Percentiles rank a stretch among this genome's conserved stretches.
phyloP scores from a whole-genome alignment of 148 eudicot species.

The Chenopodium berlandieri region DNA sequence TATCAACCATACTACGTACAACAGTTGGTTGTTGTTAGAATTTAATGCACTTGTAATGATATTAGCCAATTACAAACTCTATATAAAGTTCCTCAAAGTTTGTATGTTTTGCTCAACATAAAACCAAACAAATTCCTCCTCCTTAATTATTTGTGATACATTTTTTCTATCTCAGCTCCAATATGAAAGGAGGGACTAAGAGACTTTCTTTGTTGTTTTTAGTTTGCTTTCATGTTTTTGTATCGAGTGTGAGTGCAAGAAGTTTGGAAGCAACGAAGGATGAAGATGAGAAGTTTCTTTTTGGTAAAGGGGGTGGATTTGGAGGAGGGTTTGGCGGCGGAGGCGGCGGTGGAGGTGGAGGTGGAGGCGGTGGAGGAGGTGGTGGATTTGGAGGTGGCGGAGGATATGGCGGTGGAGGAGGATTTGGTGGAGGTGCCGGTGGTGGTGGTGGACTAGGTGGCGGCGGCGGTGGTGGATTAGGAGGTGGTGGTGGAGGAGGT shows the following conservation, averaged over 20 bases:
- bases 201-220: conserved; percentile 36
- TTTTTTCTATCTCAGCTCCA: background rate
- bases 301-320: conserved; percentile 34
- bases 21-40: conserved; percentile 26
- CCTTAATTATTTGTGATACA: background rate
- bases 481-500: conserved; percentile 26
- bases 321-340: conserved; percentile 33
- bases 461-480: conserved; percentile 14
- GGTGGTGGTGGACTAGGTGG: conserved; percentile 18
- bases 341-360: conserved; percentile 21
- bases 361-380: conserved; percentile 18
- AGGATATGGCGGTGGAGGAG: background rate
- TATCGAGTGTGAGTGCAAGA: conserved; percentile 28
- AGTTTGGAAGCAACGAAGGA: conserved; percentile 11
- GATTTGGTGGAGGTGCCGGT: conserved; percentile 19
- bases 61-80: conserved; percentile 8
- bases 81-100: conserved; percentile 21
- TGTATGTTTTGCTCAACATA: conserved; percentile 3
- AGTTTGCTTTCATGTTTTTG: conserved; percentile 36
- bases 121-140: background rate
- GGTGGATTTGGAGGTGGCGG: conserved; percentile 19
- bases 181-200: conserved; percentile 32
- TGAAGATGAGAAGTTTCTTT: conserved; percentile 36
- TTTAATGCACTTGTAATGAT: conserved; percentile 26
- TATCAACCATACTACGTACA: conserved; percentile 14